Conservation (phyloP, 2,329 filamentous ascomycete genomes). For the Fusarium chlamydosporum region DNA sequence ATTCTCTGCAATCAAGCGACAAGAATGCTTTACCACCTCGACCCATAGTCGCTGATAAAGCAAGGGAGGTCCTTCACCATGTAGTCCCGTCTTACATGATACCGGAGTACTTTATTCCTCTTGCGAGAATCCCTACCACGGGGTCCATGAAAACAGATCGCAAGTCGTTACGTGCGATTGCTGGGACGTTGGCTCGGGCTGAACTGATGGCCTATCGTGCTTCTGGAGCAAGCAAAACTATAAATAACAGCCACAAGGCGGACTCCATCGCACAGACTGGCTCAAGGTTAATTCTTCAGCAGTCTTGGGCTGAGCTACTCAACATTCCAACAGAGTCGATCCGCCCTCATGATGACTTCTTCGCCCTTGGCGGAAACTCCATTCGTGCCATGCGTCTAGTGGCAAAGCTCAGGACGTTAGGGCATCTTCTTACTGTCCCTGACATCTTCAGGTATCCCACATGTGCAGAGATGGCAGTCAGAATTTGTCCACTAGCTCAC, state of each 20-base stretch:
- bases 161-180: not conserved
- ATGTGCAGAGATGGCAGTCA: not conserved
- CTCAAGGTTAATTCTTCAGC: not conserved
- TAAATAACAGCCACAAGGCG: no score
- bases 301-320: not conserved
- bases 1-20: no score
- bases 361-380: conserved; percentile 1
- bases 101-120: not conserved
- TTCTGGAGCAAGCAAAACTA: not conserved
- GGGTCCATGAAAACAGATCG: conserved; percentile 3
- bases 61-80: not conserved
- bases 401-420: not conserved
- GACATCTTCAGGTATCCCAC: not conserved
- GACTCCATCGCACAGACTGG: not conserved
- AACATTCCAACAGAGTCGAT: not conserved
- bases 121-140: not conserved
- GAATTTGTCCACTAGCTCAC: not conserved
- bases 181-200: not conserved
- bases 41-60: not conserved
- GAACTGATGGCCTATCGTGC: not conserved
- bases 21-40: not conserved
- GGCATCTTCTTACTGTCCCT: not conserved
- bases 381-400: conserved; percentile 4
- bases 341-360: not conserved
- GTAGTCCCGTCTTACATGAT: not conserved